A percentile compares a stretch with the other conserved stretches of the same genome.
Conservation (phyloP, 2,329 filamentous ascomycete genomes). For the Biscogniauxia sp. region DNA sequence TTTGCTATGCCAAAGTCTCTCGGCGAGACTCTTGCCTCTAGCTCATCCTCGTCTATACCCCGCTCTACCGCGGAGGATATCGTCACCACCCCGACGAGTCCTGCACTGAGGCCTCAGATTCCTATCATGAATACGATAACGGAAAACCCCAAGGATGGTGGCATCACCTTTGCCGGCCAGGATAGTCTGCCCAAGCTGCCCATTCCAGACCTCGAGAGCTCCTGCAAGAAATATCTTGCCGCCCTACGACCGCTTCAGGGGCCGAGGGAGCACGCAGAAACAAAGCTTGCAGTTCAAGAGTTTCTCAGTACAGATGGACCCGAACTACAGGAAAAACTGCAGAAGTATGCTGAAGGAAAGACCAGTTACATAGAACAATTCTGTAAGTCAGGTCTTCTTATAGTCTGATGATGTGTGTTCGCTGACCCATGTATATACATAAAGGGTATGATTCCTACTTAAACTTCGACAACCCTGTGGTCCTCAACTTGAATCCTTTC, state of each 20-base stretch:
- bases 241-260: slow-evolving; percentile 79
- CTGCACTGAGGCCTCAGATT: slow-evolving; percentile 31
- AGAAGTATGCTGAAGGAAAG: slow-evolving; percentile 84
- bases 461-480: slow-evolving; percentile 96
- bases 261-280: slow-evolving; percentile 78
- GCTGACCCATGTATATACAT: slow-evolving; percentile 17
- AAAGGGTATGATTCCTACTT: slow-evolving; percentile 97
- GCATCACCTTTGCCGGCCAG: slow-evolving; percentile 86
- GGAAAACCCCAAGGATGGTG: slow-evolving; percentile 57
- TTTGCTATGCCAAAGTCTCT: slow-evolving; percentile 72
- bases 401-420: not conserved
- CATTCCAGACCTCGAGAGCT: slow-evolving; percentile 81
- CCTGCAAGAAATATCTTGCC: slow-evolving; percentile 75
- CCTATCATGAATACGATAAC: slow-evolving; percentile 32
- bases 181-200: slow-evolving; percentile 88
- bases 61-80: slow-evolving; percentile 38
- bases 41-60: slow-evolving; percentile 37
- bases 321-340: slow-evolving; percentile 81
- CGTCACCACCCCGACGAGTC: slow-evolving; percentile 24
- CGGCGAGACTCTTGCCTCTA: slow-evolving; percentile 62
- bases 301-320: slow-evolving; percentile 81
- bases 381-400: slow-evolving; percentile 58
- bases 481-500: slow-evolving; percentile 96
- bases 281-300: slow-evolving; percentile 73
- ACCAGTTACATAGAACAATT: slow-evolving; percentile 99